Conservation (phyloP, 2,329 filamentous ascomycete species). For the Fusarium pseudograminearum region DNA sequence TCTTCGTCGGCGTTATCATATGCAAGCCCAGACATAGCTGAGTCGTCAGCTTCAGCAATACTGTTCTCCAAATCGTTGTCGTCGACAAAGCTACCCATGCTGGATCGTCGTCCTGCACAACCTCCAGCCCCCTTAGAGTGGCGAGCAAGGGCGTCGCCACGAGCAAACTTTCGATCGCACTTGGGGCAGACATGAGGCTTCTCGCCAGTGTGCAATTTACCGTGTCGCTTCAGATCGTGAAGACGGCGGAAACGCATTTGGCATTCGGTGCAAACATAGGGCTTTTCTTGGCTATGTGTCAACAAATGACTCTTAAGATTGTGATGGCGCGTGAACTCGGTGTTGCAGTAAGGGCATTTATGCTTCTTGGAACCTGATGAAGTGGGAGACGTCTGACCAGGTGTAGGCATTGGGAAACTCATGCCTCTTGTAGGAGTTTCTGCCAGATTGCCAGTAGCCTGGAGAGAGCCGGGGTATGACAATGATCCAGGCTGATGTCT, state of each 20-base stretch:
- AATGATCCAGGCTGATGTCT: conserved; percentile 63
- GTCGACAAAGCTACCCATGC: conserved; percentile 83
- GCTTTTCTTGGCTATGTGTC: conserved; percentile 98
- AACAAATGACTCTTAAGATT: conserved; percentile 97
- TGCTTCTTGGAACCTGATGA: conserved; percentile 81
- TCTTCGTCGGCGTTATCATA: conserved; percentile 71
- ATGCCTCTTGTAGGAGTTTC: conserved; percentile 64
- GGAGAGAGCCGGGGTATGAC: conserved; percentile 66
- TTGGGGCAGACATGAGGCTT: conserved; percentile 94
- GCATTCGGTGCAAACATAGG: conserved; percentile 93
- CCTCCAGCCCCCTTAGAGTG: conserved; percentile 97
- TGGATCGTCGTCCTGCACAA: conserved; percentile 90
- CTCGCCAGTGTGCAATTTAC: conserved; percentile 96
- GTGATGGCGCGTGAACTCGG: conserved; percentile 96
- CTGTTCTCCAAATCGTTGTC: conserved; percentile 77
- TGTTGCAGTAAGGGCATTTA: conserved; percentile 95
- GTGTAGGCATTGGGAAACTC: conserved; percentile 67
- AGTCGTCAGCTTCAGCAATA: conserved; percentile 64
- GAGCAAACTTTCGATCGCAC: conserved; percentile 93
- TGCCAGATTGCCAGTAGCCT: conserved; percentile 57
- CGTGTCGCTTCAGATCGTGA: conserved; percentile 95
- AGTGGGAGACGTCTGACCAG: conserved; percentile 65
- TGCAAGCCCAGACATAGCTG: conserved; percentile 67
- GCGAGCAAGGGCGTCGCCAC: conserved; percentile 92
- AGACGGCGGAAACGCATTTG: conserved; percentile 90